Evolutionary conservation across 441 rosid genomes (phyloP).

Genomic region (Erodium chrysanthum): DNA sequence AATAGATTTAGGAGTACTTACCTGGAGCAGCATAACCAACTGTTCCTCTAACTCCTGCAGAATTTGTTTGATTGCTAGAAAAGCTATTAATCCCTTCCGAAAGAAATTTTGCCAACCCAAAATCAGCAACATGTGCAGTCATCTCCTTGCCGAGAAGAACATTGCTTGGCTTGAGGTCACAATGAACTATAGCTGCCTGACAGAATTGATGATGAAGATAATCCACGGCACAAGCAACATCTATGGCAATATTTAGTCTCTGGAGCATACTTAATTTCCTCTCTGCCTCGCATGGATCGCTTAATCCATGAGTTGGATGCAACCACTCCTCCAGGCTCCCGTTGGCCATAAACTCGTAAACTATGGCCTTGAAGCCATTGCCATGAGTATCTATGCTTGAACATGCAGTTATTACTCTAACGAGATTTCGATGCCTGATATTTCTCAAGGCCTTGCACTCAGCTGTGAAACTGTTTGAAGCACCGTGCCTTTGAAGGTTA

Average conservation of each 20-base stretch:
- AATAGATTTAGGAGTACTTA: neutral
- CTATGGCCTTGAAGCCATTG: slow-evolving; percentile 14
- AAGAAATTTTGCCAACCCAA: slow-evolving; percentile 7
- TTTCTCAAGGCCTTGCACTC: slow-evolving; percentile 15
- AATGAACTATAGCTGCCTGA: neutral
- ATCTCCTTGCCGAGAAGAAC: slow-evolving; percentile 6
- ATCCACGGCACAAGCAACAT: neutral
- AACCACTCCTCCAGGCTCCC: slow-evolving; percentile 15
- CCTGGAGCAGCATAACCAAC: slow-evolving; percentile 6
- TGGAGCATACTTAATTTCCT: neutral
- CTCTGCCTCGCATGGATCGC: neutral
- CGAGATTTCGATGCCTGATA: slow-evolving; percentile 7
- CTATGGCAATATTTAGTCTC: slow-evolving; percentile 6
- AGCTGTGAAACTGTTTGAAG: slow-evolving; percentile 13
- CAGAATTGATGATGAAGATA: slow-evolving; percentile 12
- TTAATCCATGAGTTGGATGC: neutral
- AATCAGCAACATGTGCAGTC: slow-evolving; percentile 11
- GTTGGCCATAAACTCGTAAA: slow-evolving; percentile 16
- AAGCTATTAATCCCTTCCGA: accelerated
- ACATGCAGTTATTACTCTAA: slow-evolving; percentile 16
- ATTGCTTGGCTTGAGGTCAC: slow-evolving; percentile 17
- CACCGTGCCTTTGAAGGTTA: slow-evolving; percentile 13
- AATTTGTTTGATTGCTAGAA: neutral
- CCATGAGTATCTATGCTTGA: slow-evolving; percentile 9
- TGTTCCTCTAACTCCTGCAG: slow-evolving; percentile 8